Base-by-base conservation (phyloP, 2,329 filamentous ascomycete species). In the Epicoccum sorghinum region DNA sequence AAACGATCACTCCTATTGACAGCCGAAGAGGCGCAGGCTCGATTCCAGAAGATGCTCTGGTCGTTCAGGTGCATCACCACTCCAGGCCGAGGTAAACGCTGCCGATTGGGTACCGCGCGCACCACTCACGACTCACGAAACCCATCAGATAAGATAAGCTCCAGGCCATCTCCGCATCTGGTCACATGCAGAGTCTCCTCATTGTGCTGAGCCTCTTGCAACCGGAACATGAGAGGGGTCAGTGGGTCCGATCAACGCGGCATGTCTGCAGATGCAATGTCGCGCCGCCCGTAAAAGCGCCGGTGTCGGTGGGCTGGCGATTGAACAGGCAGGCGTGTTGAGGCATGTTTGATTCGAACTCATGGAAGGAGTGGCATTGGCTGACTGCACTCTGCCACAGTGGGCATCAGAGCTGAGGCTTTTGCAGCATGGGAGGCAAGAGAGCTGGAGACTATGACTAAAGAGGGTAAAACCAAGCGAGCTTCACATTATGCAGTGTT, bases 41-140 rank as follows among this genome's bases (percentile, higher is more conserved):
- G 55, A 37, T 64, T 64, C 61, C 56, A 62, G 61, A 64, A 64
- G 60, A 57, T 62, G 49, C 61, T 59, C 30, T 52, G 42, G 24
- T 30, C 41, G 41, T 46, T 50, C 46, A 55, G 46, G 24, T 47
- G 52, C 47, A 50, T 42, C 25, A 22, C 13, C 36, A 44, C 14
- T 18, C 36, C 36, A 39, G 45, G 46, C 55, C 55, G 55, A 57
- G 55, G 55, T 54, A 42, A 53, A 43, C 38, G 36, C 37, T 43
- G 39, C 50, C 51, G 39, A 48, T 44, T 48, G 36, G 42, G 7
- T 23, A 22, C 22, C 18, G 30, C 32, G n/a, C 29, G 18, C 43
- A 42, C 47, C 24, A 45, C 46, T 50, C 41, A 37, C 38, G 6
- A 36, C 32, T 33, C 32, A n/a, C 24, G 22, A 33, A 22, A 5